phyloP scores from a whole-genome alignment of 192 early-diverging fungal species.

The Coemansia sp. region DNA sequence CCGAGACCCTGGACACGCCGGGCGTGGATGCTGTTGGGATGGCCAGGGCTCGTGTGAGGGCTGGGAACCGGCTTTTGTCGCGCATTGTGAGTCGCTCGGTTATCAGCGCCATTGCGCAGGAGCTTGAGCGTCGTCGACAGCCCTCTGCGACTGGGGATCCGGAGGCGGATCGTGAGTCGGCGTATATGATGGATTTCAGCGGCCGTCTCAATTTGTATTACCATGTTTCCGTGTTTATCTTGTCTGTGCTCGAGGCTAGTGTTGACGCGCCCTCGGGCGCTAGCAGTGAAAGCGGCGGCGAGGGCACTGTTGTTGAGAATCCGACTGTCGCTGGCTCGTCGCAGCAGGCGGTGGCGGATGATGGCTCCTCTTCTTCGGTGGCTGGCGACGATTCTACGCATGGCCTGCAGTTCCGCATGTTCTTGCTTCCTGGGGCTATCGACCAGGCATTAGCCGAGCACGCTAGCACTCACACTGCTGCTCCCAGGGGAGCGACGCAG shows the following conservation, averaged over 20 bases:
- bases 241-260: constrained; percentile 17
- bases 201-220: constrained; percentile 10
- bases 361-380: background rate
- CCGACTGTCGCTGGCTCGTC: background rate
- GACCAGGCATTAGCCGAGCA: constrained; percentile 40
- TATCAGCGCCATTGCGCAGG: constrained; percentile 33
- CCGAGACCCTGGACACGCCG: background rate
- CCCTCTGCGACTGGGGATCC: background rate
- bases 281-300: background rate
- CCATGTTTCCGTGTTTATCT: constrained; percentile 25
- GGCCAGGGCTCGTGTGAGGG: constrained; percentile 5
- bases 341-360: background rate
- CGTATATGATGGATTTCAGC: constrained; percentile 9
- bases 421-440: constrained; percentile 46
- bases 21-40: background rate
- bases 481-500: background rate
- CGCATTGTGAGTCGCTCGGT: constrained; percentile 43
- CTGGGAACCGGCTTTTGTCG: constrained; percentile 40
- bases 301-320: background rate
- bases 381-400: background rate
- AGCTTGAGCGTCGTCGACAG: constrained; percentile 25
- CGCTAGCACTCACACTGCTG: background rate
- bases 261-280: background rate
- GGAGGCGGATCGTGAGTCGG: background rate
- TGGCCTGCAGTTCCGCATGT: constrained; percentile 37